Evolutionary conservation across 352 stramenopile species (phyloP), one percentile per base, ranked within the genome.

Genomic region (Phytophthora megakarya): DNA sequence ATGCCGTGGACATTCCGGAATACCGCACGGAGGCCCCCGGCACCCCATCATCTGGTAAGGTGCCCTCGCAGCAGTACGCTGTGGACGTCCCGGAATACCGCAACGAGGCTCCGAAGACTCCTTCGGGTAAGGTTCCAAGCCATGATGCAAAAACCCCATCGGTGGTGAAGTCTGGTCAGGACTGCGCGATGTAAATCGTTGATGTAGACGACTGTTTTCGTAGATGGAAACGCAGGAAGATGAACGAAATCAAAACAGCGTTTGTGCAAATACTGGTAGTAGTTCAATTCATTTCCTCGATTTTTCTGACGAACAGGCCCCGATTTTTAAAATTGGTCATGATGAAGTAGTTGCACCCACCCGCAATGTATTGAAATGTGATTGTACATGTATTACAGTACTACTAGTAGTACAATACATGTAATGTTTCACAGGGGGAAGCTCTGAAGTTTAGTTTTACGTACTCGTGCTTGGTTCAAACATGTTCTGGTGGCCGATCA

Each of bases 141-240:
- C 60, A 62, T 50, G 61, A 66, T 11, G 18, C 55, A 33, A 37
- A 32, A 7, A 66, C 28, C 19, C 62, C 56, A 30, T 21, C 47
- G 10, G n/a, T 53, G 6, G 44, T 55, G 10, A 19, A 54, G 50
- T 63, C 50, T 37, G 58, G 51, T 32, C 68, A 68, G 64, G 64
- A 68, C 51, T 72, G 64, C 38, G 64, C 57, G 1, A 72, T 72
- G 51, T 72, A 72, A 72, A 39, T 52, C 35, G 40, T 61, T 67
- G 44, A 48, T 63, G 60, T 60, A 65, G 45, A 68, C 39, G 48
- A 58, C 48, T n/a, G n/a, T n/a, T n/a, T n/a, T n/a, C n/a, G 28
- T 60, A 18, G 44, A 23, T 52, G 26, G 28, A 43, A 58, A 65
- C 22, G 47, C 61, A 69, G 23, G n/a, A 39, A 65, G 37, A 43